Evolutionary conservation across 768 basidiomycete genomes (phyloP).

Genomic region (Gymnopilus dilepis): DNA sequence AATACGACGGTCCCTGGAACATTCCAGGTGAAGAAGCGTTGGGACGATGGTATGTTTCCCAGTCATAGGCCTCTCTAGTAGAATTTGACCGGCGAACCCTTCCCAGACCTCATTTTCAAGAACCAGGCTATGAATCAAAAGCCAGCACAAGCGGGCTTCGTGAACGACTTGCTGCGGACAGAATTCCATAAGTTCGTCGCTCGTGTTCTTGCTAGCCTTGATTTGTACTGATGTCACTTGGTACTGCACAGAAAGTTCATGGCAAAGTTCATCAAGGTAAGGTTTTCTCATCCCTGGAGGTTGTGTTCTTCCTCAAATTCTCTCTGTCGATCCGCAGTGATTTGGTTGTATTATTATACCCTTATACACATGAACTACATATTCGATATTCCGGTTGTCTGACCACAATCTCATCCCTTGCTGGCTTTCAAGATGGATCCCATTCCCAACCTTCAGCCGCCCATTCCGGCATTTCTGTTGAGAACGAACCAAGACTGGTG

Average conservation of each 20-base stretch:
- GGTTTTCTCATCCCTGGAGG: conserved; percentile 3
- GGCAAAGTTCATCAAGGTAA: conserved; percentile 88
- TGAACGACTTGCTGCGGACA: conserved; percentile 93
- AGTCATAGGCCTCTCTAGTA: not conserved
- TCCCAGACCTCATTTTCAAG: conserved; percentile 93
- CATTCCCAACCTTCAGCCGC: conserved; percentile 75
- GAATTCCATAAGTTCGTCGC: conserved; percentile 87
- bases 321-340: conserved; percentile 19
- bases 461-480: conserved; percentile 92
- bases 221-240: conserved; percentile 3
- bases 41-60: conserved; percentile 83
- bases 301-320: not conserved
- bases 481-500: conserved; percentile 79
- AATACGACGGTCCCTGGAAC: conserved; percentile 80
- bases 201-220: conserved; percentile 1
- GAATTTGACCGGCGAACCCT: conserved; percentile 14
- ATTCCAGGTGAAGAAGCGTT: conserved; percentile 90
- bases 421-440: conserved; percentile 44
- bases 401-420: not conserved
- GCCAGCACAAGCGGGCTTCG: conserved; percentile 77
- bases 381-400: conserved; percentile 10
- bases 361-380: conserved; percentile 8
- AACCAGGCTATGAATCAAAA: conserved; percentile 85
- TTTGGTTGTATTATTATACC: conserved; percentile 28
- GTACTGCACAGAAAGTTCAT: conserved; percentile 76